Base-by-base conservation (phyloP, 2,329 filamentous ascomycete species). In the Colletotrichum somersetense region DNA sequence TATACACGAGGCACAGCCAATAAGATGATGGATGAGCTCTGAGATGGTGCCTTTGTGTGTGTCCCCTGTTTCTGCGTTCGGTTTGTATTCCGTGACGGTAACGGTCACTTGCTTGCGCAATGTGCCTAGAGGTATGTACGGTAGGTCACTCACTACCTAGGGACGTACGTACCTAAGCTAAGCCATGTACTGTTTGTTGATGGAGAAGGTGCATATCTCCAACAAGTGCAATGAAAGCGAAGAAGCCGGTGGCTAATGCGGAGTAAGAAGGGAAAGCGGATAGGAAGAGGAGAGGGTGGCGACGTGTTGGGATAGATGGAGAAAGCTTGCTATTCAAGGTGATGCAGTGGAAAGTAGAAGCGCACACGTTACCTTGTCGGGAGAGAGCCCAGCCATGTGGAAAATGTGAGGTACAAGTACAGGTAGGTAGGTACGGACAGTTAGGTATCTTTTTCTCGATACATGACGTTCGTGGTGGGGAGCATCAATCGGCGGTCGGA, bases 121-220 rank as follows among this genome's bases (percentile, higher is more conserved):
- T 42, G 16, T 42, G 56, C 10, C 50, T 42, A 30, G 30, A 30
- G 30, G 44, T 12, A n/a, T 26, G 26, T 26, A 26, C 26, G 26
- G 3, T 26, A 26, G 26, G 26, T 26, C 26, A 26, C 26, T 26
- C 26, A 26, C 26, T 26, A 6, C 10, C n/a, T 23, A 33, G 26
- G 30, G 44, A 63, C 46, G 66, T 69, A 72, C 69, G 66, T 69
- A 72, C 69, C 58, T 50, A 30, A 58, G 66, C 69, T 72, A 72
- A 72, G 53, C 53, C 53, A 46, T 35, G 44, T 35, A 62, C 50
- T 38, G 38, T 11, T 11, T 38, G 5, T 66, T 2, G 23, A 35
- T 56, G 33, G 57, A 62, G 68, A 65, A 64, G 30, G 40, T 40
- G 63, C 67, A 71, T 62, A 12, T 71, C 68, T 67, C 64, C 68